Percentiles rank a stretch among this genome's conserved stretches.
Conservation (phyloP, 2,329 filamentous ascomycete species). For the Ophidiomyces ophidiicola region DNA sequence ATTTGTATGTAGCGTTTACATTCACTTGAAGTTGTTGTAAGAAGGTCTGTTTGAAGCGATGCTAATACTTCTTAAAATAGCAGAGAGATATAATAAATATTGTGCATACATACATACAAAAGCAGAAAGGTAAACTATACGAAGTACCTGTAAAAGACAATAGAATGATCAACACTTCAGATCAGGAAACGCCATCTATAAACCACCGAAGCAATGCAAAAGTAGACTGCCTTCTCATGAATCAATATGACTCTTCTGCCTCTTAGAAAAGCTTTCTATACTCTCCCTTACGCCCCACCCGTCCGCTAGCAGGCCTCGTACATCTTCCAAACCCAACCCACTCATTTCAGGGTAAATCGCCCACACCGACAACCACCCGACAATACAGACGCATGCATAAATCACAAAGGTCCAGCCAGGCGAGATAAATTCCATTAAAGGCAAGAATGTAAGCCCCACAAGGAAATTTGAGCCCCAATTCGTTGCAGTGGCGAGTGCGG, state of each 20-base stretch:
- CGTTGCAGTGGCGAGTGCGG: conserved; percentile 54
- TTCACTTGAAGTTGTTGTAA: too few species aligned
- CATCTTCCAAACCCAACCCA: conserved; percentile 69
- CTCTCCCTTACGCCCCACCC: conserved; percentile 58
- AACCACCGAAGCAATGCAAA: not conserved
- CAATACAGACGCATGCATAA: conserved; percentile 59
- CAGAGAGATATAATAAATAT: too few species aligned
- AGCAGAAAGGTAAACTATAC: not conserved
- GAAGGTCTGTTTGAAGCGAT: too few species aligned
- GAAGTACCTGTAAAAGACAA: too few species aligned
- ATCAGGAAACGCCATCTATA: not conserved
- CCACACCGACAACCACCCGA: conserved; percentile 58
- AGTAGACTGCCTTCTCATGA: not conserved
- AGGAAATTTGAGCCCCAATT: conserved; percentile 84
- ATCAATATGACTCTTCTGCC: not conserved
- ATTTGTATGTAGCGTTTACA: too few species aligned
- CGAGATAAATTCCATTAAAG: conserved; percentile 65
- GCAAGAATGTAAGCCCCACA: conserved; percentile 74
- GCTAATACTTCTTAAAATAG: too few species aligned
- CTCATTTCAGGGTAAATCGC: conserved; percentile 75
- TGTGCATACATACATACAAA: not conserved
- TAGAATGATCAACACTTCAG: too few species aligned
- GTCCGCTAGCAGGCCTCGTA: conserved; percentile 55
- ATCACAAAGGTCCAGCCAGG: conserved; percentile 66
- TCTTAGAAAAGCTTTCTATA: conserved; percentile 19